Base-by-base conservation (phyloP, 139 green algal species). In the Chlamydomonas sp. region DNA sequence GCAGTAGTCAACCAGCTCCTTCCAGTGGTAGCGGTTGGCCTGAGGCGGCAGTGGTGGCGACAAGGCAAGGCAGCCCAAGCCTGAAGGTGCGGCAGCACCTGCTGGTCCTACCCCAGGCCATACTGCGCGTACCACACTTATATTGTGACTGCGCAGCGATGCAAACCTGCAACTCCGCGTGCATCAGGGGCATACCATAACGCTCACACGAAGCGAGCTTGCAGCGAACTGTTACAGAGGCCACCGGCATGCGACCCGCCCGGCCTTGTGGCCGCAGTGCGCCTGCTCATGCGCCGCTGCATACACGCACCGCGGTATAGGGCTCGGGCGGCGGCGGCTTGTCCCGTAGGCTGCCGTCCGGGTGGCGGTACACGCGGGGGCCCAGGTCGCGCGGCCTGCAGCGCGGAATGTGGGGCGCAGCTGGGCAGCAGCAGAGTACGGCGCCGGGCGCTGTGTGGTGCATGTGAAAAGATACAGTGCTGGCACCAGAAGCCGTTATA, bases 1-100 rank as follows among this genome's bases (percentile, higher is more conserved):
- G 60, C 71, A 79, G 49, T 86, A 63, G 12, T 60, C 64, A 60
- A 86, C 82, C 60, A 86, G 69, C 82, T 86, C 82, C 3, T 1
- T 2, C 82, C 82, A 86, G 60, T 72, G 82, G 20, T 31, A 1
- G 82, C 82, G 82, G 9, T 86, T 72, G 20, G 71, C 82, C 82
- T 86, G 68, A 5, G 59, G 0, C 5, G 8, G 67, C 12, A 12
- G 67, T 72, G 7, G 10, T 16, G 12, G 67, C 67, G 20, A 3
- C 7, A 15, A 15, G 8, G 67, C 67, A 15, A 16, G 3, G 10
- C 67, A 17, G 67, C 10, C 3, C 67, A 72, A 72, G 12, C 10
- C 67, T 20, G 31, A 49, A 49, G 31, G 31, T 49, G 31, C 31
- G 31, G 31, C 31, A 49, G 31, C 31, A 49, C 31, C 31, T 49